Base-by-base conservation (phyloP, 164 flowering plant genomes). In the Vitis labrusca region DNA sequence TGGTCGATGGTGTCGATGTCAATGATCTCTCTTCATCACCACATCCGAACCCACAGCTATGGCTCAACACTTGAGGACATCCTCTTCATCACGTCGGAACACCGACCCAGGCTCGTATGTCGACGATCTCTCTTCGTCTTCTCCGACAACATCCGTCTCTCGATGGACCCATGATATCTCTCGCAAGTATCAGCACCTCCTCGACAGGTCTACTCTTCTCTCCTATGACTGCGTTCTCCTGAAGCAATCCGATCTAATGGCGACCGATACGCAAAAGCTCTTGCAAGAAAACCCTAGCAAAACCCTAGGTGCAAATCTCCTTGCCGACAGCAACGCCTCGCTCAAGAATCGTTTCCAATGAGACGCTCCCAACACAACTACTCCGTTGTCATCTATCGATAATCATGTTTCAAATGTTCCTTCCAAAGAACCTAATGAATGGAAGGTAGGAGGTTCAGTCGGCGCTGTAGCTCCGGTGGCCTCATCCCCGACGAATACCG, bases 211-310 rank as follows among this genome's bases (percentile, higher is more conserved):
- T 19, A 19, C 23, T 19, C 44, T 0, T 32, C 0, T 32, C 44
- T 32, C 44, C 5, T 32, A 3, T 32, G 3, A 6, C 0, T 32
- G 44, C 44, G 44, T 32, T 32, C 44, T 32, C 44, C 6, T 32
- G 5, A 32, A 0, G 44, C 44, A 6, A 32, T 32, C 0, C 6
- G 44, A 32, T 32, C 44, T 32, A 32, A 78, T 81, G 82, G 75
- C 85, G 10, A 72, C 78, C 65, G 69, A 71, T 0, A 9, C 73
- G 2, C 57, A 70, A 53, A 73, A 75, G 12, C 80, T 51, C 6
- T 6, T 32, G 44, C 5, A 61, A 51, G 56, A 19, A 19, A 19
- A 19, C 1, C 19, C 19, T 19, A 19, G 19, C 19, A 64, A 76
- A 63, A 17, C 65, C 75, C 67, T 68, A 19, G 5, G 44, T 32